Evolutionary conservation across 2,329 filamentous ascomycete genomes (phyloP), one percentile per base, ranked within the genome.

Genomic region (Botryosphaeria dothidea): DNA sequence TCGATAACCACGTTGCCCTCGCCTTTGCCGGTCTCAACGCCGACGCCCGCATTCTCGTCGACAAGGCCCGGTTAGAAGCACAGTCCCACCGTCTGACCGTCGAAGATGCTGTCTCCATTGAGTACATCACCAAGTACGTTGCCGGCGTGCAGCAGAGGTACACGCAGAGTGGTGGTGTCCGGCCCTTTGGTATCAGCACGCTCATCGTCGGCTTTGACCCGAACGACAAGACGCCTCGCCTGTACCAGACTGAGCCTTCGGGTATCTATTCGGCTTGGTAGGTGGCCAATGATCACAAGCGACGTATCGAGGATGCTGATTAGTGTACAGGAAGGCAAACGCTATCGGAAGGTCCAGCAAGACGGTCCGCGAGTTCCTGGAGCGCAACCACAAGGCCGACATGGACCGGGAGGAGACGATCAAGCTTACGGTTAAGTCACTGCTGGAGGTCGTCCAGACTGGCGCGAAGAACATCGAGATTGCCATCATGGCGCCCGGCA

Each of bases 381-480:
- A 99, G 83, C 90, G 96, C 77, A 97, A 99, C 83, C 96, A 99
- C 86, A 96, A 97, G 85, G 92, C 96, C 74, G 92, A 92, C 68
- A 97, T 99, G 93, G 92, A 97, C 78, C 89, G 93, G 69, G 93
- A 97, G 82, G 90, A 92, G 73, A 98, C 96, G 46, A 96, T 99
- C 78, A 93, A 96, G 77, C 85, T 99, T 72, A 95, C 95, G 7
- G 96, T 99, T 84, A 99, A 99, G 85, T 99, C 95, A 43, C 86
- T 99, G 69, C 84, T 99, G 67, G 95, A 99, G 80, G 95, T 99
- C 62, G 95, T 99, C 68, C 95, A 99, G 82, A 99, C 95, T 2
- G 95, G 95, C 68, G 95, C 95, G 62, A 99, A 99, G 88, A 99
- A 99, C 81, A 99, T 99, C 74, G 95, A 99, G 83, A 98, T 99